Evolutionary conservation across 2,329 filamentous ascomycete species (phyloP).

Genomic region (Paracoccidioides brasiliensis): DNA sequence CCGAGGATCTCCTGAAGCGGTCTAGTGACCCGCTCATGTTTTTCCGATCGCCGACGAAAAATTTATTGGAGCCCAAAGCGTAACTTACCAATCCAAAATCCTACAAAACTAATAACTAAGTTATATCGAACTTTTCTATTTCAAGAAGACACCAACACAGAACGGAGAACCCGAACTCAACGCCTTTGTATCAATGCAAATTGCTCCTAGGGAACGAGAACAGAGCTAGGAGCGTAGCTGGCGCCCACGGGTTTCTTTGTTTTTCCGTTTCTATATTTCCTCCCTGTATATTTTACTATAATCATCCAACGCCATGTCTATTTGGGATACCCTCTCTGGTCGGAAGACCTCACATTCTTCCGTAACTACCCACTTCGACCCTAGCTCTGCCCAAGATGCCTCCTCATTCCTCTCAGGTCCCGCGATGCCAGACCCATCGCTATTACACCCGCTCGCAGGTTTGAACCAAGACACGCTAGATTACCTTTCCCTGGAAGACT

Average conservation of each 20-base stretch:
- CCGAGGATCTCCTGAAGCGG: not conserved
- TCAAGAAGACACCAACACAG: not conserved
- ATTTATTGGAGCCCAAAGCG: not conserved
- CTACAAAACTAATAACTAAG: too few species aligned
- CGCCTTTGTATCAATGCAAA: not conserved
- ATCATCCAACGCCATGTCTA: constrained; percentile 33
- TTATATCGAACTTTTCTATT: not conserved
- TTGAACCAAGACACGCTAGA: constrained; percentile 87
- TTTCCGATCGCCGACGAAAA: constrained; percentile 1
- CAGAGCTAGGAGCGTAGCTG: constrained; percentile 1
- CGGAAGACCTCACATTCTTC: constrained; percentile 44
- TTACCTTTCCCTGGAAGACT: constrained; percentile 89
- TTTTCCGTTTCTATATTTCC: constrained; percentile 12
- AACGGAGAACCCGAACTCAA: not conserved
- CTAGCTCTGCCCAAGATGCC: constrained; percentile 62
- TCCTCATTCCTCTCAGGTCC: constrained; percentile 71
- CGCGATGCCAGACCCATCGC: constrained; percentile 69
- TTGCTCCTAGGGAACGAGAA: not conserved
- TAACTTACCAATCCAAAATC: too few species aligned
- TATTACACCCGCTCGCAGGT: constrained; percentile 85
- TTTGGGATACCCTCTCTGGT: constrained; percentile 50
- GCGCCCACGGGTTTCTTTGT: constrained; percentile 10
- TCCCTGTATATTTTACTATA: constrained; percentile 17
- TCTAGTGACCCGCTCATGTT: not conserved
- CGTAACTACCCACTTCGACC: constrained; percentile 51